A percentile compares a stretch with the other conserved stretches of the same genome.
Evolutionary conservation across 1,284 basidiomycete species (phyloP).

Genomic region (Cystobasidium pallidum): DNA sequence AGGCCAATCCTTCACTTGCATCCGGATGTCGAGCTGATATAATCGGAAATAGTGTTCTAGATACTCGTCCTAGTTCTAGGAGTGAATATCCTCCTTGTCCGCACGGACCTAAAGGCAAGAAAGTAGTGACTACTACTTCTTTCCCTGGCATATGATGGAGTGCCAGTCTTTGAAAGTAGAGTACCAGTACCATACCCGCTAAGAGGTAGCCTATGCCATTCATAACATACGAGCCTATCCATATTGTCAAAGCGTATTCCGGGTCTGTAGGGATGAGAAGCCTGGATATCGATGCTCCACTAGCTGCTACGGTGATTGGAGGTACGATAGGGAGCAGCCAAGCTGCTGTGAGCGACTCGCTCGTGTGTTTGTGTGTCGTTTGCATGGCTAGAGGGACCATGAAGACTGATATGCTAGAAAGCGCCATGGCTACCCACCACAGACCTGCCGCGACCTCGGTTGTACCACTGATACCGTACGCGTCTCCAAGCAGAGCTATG

Average conservation of each 20-base stretch:
- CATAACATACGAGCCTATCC: conserved; percentile 51
- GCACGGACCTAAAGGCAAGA: conserved; percentile 51
- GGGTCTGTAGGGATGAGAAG: conserved; percentile 46
- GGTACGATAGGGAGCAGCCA: conserved; percentile 54
- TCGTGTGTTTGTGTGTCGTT: conserved; percentile 49
- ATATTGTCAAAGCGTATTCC: conserved; percentile 48
- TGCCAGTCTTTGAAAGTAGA: conserved; percentile 52
- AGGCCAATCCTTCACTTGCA: conserved; percentile 20
- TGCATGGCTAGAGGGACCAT: conserved; percentile 48
- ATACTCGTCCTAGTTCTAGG: conserved; percentile 49
- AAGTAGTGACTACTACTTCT: conserved; percentile 51
- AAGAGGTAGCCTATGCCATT: conserved; percentile 49
- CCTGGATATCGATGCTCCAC: conserved; percentile 48
- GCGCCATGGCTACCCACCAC: conserved; percentile 51
- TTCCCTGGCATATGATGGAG: conserved; percentile 51
- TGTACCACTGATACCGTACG: conserved; percentile 47
- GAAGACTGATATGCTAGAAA: conserved; percentile 33
- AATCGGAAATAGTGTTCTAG: conserved; percentile 47
- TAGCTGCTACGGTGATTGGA: conserved; percentile 50
- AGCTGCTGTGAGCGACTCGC: conserved; percentile 51
- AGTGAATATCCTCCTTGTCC: conserved; percentile 52
- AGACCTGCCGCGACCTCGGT: conserved; percentile 48
- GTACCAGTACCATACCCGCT: conserved; percentile 48
- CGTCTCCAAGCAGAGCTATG: conserved; percentile 48
- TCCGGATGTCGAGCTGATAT: conserved; percentile 43